Percentiles rank a stretch among this genome's conserved stretches.
These are phyloP conservation scores for Thraustotheca clavata DNA, from an alignment of 352 stramenopile genomes.

Conservation along the genomic window DNA sequence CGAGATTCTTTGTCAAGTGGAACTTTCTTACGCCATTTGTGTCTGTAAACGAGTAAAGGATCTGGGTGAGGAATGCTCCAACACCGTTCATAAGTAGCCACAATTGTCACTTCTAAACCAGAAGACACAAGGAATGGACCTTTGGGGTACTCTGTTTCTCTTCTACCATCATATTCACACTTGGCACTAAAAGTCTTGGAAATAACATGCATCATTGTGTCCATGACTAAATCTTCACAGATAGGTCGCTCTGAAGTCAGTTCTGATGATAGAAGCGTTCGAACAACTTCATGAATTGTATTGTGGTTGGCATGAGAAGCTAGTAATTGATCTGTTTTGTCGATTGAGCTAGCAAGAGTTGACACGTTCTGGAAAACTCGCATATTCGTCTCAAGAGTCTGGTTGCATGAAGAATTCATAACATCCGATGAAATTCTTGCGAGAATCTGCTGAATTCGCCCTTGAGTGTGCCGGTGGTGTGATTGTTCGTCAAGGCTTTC, in stretches of 20 bases:
- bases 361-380: slow-evolving; percentile 41
- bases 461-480: slow-evolving; percentile 20
- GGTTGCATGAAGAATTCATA: slow-evolving; percentile 30
- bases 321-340: slow-evolving; percentile 13
- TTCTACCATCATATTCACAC: slow-evolving; percentile 27
- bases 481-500: slow-evolving; percentile 14
- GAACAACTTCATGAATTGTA: slow-evolving; percentile 23
- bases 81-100: slow-evolving; percentile 67
- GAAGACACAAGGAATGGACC: slow-evolving; percentile 57
- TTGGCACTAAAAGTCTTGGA: slow-evolving; percentile 47
- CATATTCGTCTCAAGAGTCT: slow-evolving; percentile 49
- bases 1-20: slow-evolving; percentile 26
- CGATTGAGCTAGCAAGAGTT: slow-evolving; percentile 42
- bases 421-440: slow-evolving; percentile 37
- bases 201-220: slow-evolving; percentile 71
- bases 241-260: slow-evolving; percentile 23
- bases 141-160: slow-evolving; percentile 57
- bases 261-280: slow-evolving; percentile 25
- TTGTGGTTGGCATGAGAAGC: background rate
- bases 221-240: slow-evolving; percentile 57
- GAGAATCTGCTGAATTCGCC: slow-evolving; percentile 57
- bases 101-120: slow-evolving; percentile 61
- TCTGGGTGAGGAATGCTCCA: slow-evolving; percentile 77
- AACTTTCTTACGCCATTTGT: slow-evolving; percentile 68
- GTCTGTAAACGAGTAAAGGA: slow-evolving; percentile 63